A percentile compares a stretch with the other conserved stretches of the same genome.
phyloP scores from a whole-genome alignment of 2,329 filamentous ascomycete species.

The Colletotrichum sp. region DNA sequence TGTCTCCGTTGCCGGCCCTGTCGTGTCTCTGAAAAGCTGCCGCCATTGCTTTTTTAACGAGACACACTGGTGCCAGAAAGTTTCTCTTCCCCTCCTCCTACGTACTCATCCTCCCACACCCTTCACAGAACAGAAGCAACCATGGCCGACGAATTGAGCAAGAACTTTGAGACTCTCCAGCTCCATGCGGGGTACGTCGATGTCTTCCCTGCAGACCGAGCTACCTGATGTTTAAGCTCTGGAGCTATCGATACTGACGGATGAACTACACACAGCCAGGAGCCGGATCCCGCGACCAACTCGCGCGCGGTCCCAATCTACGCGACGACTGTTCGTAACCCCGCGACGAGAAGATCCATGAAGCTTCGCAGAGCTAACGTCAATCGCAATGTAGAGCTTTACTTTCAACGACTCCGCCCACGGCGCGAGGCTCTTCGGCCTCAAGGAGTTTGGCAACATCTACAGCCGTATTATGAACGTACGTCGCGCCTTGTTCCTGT shows the following conservation, averaged over 20 bases:
- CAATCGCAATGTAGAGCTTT: conserved; percentile 67
- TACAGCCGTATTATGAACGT: conserved; percentile 97
- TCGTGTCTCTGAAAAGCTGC: not conserved
- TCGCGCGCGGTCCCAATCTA: conserved; percentile 95
- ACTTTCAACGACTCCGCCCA: conserved; percentile 97
- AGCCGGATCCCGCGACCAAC: conserved; percentile 81
- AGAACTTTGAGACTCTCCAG: conserved; percentile 84
- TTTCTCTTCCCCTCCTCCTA: not conserved
- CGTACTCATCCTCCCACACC: not conserved
- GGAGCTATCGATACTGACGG: conserved; percentile 6
- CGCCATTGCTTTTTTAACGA: not conserved
- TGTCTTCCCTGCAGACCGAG: not conserved
- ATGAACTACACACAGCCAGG: conserved; percentile 60
- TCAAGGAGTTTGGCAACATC: conserved; percentile 97
- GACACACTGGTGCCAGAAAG: not conserved
- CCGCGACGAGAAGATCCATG: not conserved
- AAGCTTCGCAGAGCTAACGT: not conserved
- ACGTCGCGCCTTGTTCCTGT: conserved; percentile 33
- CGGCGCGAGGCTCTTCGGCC: conserved; percentile 90
- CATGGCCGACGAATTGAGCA: conserved; percentile 54
- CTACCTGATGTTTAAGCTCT: not conserved
- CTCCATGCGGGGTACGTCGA: conserved; percentile 77
- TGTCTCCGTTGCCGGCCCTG: conserved; percentile 13
- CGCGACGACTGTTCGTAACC: conserved; percentile 69
- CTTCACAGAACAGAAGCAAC: not conserved